Base-by-base conservation (phyloP, 2,329 filamentous ascomycete species). In the Dendrostoma leiphaemia region DNA sequence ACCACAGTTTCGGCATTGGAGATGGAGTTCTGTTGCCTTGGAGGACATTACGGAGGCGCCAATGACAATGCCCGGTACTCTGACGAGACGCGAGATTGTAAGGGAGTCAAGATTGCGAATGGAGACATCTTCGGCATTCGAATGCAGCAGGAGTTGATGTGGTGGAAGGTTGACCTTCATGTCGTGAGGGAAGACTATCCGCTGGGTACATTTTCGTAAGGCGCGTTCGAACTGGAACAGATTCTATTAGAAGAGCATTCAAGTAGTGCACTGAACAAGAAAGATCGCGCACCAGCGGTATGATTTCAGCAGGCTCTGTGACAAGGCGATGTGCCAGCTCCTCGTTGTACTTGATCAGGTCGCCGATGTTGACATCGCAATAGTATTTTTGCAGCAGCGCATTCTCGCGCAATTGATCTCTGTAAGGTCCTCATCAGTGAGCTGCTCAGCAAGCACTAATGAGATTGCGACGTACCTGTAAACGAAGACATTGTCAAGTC, bases 31-130 rank as follows among this genome's bases (percentile, higher is more conserved):
- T 6, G 91, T 97, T 5, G 94, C 91, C 76, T 99, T 97, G 12
- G 93, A 97, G 2, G 92, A 96, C 70, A 97, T 88, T 17, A 96
- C 96, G 1, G 93, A 97, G 44, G 94, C 94, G 44, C 94, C 93
- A 61, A 99, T 99, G 56, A 99, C 91, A 61, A 99, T 99, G 48
- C 94, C 95, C 1, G 94, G 94, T 54, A 99, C 96, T 53, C 93
- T 85, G 35, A 99, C 93, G n/a, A 99, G 86, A 63, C 91, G 87
- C 5, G 93, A 91, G 62, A 99, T 95, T 60, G 91, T 93, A 59
- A 89, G 88, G 8, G 94, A 95, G 64, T 95, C 94, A 35, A 99
- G 82, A 62, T 97, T 91, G 61, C 94, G 89, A 64, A 99, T 97
- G 0, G 93, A 94, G 28, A 92, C 91, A 69, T 95, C 86, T 49